Percentiles rank a stretch among this genome's conserved stretches.
These are phyloP conservation scores for Plasmodium reichenowi DNA, from an alignment of 169 alveolate genomes.

Conservation along the genomic window DNA sequence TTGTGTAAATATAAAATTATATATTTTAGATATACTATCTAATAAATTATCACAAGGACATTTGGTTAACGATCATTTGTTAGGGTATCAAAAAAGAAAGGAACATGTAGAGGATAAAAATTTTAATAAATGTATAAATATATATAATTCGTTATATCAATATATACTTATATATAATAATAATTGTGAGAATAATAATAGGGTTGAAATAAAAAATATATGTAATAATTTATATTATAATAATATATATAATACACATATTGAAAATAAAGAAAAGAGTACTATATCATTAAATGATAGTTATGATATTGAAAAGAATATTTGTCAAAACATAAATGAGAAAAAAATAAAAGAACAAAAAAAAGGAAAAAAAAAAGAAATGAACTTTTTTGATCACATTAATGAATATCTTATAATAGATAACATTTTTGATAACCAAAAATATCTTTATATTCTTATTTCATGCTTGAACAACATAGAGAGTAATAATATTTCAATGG, in stretches of 20 bases:
- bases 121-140: constrained; percentile 12
- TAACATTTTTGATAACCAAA: neutral
- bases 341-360: neutral
- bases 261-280: neutral
- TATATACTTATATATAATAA: neutral
- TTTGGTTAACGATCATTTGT: neutral
- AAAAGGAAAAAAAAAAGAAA: neutral
- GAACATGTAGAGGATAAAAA: neutral
- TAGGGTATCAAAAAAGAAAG: neutral
- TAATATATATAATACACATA: neutral
- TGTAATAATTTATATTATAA: neutral
- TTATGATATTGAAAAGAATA: neutral
- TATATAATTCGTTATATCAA: neutral
- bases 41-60: neutral
- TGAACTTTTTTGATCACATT: constrained; percentile 5
- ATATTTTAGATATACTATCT: constrained; percentile 12
- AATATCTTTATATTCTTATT: constrained; percentile 14
- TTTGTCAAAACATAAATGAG: neutral
- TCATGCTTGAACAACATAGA: neutral
- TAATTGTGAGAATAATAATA: neutral
- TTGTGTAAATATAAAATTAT: neutral
- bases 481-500: constrained; percentile 2
- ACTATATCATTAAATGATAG: neutral
- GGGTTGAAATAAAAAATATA: neutral
- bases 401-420: constrained; percentile 10